These are phyloP conservation scores for Monosporascus ibericus DNA, from an alignment of 2,329 filamentous ascomycete genomes.

Conservation along the genomic window DNA sequence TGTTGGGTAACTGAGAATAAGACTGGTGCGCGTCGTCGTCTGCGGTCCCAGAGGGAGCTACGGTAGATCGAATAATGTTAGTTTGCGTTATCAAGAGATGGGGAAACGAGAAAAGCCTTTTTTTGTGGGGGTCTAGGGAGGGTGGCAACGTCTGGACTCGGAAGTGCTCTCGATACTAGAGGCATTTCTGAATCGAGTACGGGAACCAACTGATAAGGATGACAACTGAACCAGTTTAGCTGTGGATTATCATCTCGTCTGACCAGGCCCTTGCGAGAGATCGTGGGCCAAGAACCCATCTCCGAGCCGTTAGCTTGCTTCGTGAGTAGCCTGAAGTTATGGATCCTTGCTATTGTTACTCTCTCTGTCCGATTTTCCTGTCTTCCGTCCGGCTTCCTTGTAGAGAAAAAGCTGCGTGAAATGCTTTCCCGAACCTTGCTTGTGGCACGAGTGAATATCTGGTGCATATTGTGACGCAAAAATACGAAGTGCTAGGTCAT, in stretches of 20 bases:
- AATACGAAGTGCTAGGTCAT: not conserved
- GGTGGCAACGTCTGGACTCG: not conserved
- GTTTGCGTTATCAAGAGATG: not conserved
- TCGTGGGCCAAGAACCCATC: not conserved
- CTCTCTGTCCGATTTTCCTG: not conserved
- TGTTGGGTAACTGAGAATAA: too few species aligned
- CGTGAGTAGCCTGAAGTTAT: not conserved
- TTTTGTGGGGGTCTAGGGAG: not conserved
- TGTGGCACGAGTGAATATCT: not conserved
- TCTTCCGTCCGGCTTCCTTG: not conserved
- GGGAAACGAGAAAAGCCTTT: not conserved
- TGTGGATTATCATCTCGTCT: not conserved
- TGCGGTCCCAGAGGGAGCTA: too few species aligned
- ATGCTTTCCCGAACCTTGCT: not conserved
- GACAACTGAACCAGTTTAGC: not conserved
- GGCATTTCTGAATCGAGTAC: not conserved
- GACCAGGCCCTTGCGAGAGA: not conserved
- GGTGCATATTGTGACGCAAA: not conserved
- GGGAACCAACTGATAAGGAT: not conserved
- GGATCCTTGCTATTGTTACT: not conserved
- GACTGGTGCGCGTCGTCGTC: too few species aligned
- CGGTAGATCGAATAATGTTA: too few species aligned
- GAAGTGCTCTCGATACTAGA: too few species aligned
- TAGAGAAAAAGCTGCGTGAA: not conserved
- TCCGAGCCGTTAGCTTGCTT: not conserved